phyloP scores from a whole-genome alignment of 2,329 filamentous ascomycete genomes.

The Grosmannia serpens region DNA sequence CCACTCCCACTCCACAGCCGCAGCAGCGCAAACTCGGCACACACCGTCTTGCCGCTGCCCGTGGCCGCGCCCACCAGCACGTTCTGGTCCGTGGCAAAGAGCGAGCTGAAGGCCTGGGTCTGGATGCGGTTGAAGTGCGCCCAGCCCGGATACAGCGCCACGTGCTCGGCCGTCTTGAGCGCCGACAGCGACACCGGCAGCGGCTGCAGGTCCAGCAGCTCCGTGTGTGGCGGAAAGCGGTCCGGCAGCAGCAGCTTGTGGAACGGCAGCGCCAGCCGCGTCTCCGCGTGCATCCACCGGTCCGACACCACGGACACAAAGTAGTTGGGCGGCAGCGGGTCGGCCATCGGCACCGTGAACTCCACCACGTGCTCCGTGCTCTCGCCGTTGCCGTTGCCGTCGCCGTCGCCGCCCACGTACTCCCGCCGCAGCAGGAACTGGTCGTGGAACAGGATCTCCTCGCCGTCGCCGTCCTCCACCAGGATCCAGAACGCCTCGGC shows the following conservation, averaged over 20 bases:
- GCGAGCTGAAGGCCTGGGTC: slow-evolving; percentile 89
- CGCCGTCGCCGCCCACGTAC: slow-evolving; percentile 38
- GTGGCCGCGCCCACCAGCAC: slow-evolving; percentile 88
- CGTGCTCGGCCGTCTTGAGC: slow-evolving; percentile 74
- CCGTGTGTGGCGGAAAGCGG: slow-evolving; percentile 90
- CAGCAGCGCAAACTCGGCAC: slow-evolving; percentile 85
- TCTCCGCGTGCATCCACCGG: slow-evolving; percentile 97
- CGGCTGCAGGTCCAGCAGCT: slow-evolving; percentile 81
- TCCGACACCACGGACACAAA: slow-evolving; percentile 94
- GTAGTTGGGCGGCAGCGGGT: slow-evolving; percentile 97
- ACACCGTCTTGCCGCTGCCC: slow-evolving; percentile 92
- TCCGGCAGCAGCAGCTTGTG: slow-evolving; percentile 90
- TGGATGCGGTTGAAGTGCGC: slow-evolving; percentile 93
- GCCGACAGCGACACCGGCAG: slow-evolving; percentile 69
- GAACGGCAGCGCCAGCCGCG: slow-evolving; percentile 84
- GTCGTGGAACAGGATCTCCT: slow-evolving; percentile 90
- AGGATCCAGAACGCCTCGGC: slow-evolving; percentile 96
- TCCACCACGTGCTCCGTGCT: slow-evolving; percentile 91
- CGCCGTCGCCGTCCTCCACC: slow-evolving; percentile 93
- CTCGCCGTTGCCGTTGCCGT: slow-evolving; percentile 31
- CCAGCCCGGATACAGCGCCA: slow-evolving; percentile 72
- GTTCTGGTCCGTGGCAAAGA: slow-evolving; percentile 86
- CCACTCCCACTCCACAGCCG: slow-evolving; percentile 81
- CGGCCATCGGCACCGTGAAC: slow-evolving; percentile 90
- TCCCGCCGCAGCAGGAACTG: slow-evolving; percentile 86